A percentile compares a stretch with the other conserved stretches of the same genome.
These are phyloP conservation scores for Euclidium syriacum DNA, from an alignment of 345 rosid species.

Conservation along the genomic window DNA sequence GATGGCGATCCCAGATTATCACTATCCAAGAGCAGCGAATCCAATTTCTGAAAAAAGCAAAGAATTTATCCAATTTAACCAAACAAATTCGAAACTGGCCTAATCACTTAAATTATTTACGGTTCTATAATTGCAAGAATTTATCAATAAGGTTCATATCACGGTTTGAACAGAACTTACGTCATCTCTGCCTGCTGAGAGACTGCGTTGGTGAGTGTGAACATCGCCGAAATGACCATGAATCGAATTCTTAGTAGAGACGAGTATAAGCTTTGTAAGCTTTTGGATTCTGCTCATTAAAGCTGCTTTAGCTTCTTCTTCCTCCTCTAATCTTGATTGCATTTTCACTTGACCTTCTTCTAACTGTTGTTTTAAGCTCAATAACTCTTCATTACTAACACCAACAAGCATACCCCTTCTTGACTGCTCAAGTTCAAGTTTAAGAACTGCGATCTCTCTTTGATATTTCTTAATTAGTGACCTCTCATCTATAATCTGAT, in stretches of 20 bases:
- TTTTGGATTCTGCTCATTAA: conserved; percentile 98
- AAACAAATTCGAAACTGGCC: conserved; percentile 3
- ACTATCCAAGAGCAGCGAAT: conserved; percentile 53
- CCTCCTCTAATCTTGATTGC: conserved; percentile 99
- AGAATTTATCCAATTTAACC: conserved; percentile 6
- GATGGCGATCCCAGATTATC: conserved; percentile 51
- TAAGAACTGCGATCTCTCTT: conserved; percentile 85
- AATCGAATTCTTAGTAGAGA: conserved; percentile 82
- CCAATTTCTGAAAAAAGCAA: conserved; percentile 48
- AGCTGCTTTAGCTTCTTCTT: conserved; percentile 99
- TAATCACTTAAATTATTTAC: background rate
- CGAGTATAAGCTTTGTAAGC: conserved; percentile 96
- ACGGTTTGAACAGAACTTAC: conserved; percentile 38
- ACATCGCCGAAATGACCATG: conserved; percentile 62
- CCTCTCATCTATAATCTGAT: conserved; percentile 98
- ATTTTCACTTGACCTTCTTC: conserved; percentile 99
- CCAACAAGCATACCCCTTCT: conserved; percentile 81
- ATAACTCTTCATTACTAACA: conserved; percentile 88
- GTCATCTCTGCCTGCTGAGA: conserved; percentile 64
- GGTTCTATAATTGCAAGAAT: background rate
- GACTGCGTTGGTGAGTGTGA: conserved; percentile 66
- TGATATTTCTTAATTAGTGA: conserved; percentile 97
- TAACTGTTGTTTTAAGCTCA: conserved; percentile 71
- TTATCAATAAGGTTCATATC: background rate
- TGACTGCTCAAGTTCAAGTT: conserved; percentile 86